Conservation (phyloP, 2,329 filamentous ascomycete genomes). For the Verticillium dahliae region DNA sequence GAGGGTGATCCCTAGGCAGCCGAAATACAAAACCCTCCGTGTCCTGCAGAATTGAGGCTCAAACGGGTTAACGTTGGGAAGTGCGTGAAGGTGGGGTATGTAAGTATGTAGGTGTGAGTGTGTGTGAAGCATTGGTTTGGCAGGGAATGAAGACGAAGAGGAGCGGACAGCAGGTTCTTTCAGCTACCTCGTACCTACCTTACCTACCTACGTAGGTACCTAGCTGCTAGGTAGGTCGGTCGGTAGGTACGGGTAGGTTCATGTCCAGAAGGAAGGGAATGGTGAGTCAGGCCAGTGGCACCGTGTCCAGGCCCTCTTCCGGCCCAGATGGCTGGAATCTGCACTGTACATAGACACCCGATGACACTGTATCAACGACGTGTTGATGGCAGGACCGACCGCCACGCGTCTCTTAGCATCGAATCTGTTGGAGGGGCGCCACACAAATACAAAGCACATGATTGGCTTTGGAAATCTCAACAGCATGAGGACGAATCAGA, state of each 20-base stretch:
- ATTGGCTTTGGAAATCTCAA: not conserved
- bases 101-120: too few species aligned
- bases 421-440: not conserved
- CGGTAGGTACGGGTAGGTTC: not conserved
- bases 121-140: too few species aligned
- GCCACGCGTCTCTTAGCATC: not conserved
- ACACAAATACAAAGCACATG: not conserved
- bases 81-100: too few species aligned
- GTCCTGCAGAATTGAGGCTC: not conserved
- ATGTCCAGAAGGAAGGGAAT: not conserved
- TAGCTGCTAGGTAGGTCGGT: too few species aligned
- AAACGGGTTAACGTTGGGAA: too few species aligned
- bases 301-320: not conserved
- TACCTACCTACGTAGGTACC: too few species aligned
- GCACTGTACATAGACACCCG: not conserved
- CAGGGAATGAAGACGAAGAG: too few species aligned
- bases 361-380: not conserved
- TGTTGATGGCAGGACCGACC: not conserved
- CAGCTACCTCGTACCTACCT: too few species aligned
- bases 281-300: not conserved
- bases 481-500: not conserved
- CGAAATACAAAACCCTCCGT: not conserved
- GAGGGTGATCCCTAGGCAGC: not conserved
- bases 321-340: not conserved
- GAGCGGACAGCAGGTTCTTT: not conserved